Conservation (phyloP, 768 basidiomycete species). For the Dioszegia aurantiaca region DNA sequence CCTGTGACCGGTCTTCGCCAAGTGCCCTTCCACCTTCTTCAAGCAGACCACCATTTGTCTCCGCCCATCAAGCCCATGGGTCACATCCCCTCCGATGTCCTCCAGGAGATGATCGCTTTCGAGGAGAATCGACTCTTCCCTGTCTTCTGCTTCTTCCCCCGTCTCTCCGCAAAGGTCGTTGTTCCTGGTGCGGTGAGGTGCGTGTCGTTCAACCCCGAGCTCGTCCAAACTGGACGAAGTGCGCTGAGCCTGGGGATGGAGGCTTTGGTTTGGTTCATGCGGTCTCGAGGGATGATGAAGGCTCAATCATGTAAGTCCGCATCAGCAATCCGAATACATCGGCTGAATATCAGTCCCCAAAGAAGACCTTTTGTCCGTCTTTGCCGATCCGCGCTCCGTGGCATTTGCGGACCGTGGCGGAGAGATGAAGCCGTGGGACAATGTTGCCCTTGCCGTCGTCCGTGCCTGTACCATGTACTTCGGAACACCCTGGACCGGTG, state of each 20-base stretch:
- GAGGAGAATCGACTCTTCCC: conserved; percentile 8
- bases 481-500: conserved; percentile 6
- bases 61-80: conserved; percentile 51
- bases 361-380: conserved; percentile 8
- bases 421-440: conserved; percentile 5
- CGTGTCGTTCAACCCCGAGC: conserved; percentile 5
- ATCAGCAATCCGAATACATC: not conserved
- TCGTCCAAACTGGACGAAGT: not conserved
- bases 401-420: not conserved
- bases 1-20: conserved; percentile 12
- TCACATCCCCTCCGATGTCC: conserved; percentile 45
- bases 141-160: conserved; percentile 10
- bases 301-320: not conserved
- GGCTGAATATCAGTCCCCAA: not conserved
- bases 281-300: conserved; percentile 1
- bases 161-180: not conserved
- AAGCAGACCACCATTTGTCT: conserved; percentile 15
- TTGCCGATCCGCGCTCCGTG: conserved; percentile 10
- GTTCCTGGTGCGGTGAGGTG: conserved; percentile 5
- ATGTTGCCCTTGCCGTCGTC: conserved; percentile 3
- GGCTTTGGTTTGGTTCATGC: conserved; percentile 14
- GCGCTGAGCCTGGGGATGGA: conserved; percentile 6
- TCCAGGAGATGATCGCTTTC: conserved; percentile 24
- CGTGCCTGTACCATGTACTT: conserved; percentile 1
- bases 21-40: conserved; percentile 27